These are phyloP conservation scores for Aaosphaeria arxii DNA, from an alignment of 2,329 filamentous ascomycete species.

Conservation along the genomic window DNA sequence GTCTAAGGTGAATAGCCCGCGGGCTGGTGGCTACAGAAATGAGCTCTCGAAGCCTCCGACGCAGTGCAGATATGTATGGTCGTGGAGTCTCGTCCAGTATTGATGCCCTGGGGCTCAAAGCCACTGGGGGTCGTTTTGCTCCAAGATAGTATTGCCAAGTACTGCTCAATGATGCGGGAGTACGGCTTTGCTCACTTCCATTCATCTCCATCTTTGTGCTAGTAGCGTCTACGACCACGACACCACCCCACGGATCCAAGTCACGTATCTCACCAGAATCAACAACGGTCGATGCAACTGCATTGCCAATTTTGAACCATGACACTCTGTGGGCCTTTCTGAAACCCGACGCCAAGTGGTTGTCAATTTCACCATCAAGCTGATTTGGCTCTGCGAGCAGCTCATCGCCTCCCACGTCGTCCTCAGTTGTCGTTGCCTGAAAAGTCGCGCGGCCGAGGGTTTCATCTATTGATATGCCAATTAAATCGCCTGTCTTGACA, in stretches of 20 bases:
- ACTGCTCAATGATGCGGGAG: slow-evolving; percentile 73
- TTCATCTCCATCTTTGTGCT: slow-evolving; percentile 89
- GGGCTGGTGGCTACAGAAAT: slow-evolving; percentile 86
- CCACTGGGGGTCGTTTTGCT: slow-evolving; percentile 63
- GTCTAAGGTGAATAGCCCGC: slow-evolving; percentile 78
- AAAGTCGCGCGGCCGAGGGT: slow-evolving; percentile 78
- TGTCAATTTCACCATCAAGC: slow-evolving; percentile 17
- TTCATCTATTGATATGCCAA: slow-evolving; percentile 86
- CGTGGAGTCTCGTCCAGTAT: slow-evolving; percentile 38
- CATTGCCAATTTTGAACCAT: slow-evolving; percentile 88
- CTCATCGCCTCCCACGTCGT: slow-evolving; percentile 59
- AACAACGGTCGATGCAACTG: slow-evolving; percentile 49
- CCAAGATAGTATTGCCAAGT: slow-evolving; percentile 91
- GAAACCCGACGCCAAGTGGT: slow-evolving; percentile 10
- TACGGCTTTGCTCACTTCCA: slow-evolving; percentile 76
- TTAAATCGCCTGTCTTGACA: slow-evolving; percentile 80
- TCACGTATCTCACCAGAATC: slow-evolving; percentile 58
- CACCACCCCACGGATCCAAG: slow-evolving; percentile 77
- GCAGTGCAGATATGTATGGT: slow-evolving; percentile 44
- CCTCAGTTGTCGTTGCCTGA: slow-evolving; percentile 66
- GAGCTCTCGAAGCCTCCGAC: slow-evolving; percentile 72
- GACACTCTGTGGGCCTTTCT: slow-evolving; percentile 54
- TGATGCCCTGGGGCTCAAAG: slow-evolving; percentile 57
- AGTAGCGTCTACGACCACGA: slow-evolving; percentile 80
- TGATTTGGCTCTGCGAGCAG: slow-evolving; percentile 47